A percentile compares a stretch with the other conserved stretches of the same genome.
Evolutionary conservation across 2,329 filamentous ascomycete species (phyloP).

Genomic region (Monosporascus sp.): DNA sequence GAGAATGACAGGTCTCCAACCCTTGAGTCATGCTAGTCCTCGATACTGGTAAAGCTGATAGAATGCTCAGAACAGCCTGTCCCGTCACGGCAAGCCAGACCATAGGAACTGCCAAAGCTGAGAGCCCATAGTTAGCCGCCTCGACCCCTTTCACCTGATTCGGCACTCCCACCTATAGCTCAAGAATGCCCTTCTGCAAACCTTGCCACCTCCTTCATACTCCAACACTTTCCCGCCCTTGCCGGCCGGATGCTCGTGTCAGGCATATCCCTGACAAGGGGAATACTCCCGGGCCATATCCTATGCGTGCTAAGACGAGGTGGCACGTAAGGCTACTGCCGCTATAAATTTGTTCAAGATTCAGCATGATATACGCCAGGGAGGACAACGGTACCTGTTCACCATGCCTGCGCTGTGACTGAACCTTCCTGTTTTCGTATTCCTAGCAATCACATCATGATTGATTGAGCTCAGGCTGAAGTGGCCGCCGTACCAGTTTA

Average conservation of each 20-base stretch:
- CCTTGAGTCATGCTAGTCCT: slow-evolving; percentile 12
- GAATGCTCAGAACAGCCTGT: slow-evolving; percentile 8
- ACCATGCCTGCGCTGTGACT: background rate
- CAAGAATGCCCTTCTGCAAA: slow-evolving; percentile 7
- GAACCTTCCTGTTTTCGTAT: background rate
- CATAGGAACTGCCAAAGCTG: slow-evolving; percentile 9
- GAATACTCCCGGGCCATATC: slow-evolving; percentile 22
- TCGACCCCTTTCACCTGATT: slow-evolving; percentile 6
- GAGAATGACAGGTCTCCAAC: slow-evolving; percentile 14
- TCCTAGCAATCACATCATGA: no score
- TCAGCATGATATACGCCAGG: slow-evolving; percentile 15
- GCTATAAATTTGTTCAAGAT: slow-evolving; percentile 21
- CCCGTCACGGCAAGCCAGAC: slow-evolving; percentile 8
- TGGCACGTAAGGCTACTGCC: slow-evolving; percentile 19
- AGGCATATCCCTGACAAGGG: slow-evolving; percentile 13
- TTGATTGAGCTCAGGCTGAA: slow-evolving; percentile 5
- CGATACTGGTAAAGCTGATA: slow-evolving; percentile 9
- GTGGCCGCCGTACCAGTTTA: background rate
- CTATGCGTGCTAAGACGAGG: slow-evolving; percentile 21
- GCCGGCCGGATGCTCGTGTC: slow-evolving; percentile 14
- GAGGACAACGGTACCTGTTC: background rate
- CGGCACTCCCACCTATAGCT: slow-evolving; percentile 6
- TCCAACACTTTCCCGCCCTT: slow-evolving; percentile 19
- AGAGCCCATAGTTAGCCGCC: slow-evolving; percentile 8
- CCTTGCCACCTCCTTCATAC: slow-evolving; percentile 14